These are phyloP conservation scores for Xylariaceae sp. DNA, from an alignment of 2,329 filamentous ascomycete genomes.

Conservation along the genomic window DNA sequence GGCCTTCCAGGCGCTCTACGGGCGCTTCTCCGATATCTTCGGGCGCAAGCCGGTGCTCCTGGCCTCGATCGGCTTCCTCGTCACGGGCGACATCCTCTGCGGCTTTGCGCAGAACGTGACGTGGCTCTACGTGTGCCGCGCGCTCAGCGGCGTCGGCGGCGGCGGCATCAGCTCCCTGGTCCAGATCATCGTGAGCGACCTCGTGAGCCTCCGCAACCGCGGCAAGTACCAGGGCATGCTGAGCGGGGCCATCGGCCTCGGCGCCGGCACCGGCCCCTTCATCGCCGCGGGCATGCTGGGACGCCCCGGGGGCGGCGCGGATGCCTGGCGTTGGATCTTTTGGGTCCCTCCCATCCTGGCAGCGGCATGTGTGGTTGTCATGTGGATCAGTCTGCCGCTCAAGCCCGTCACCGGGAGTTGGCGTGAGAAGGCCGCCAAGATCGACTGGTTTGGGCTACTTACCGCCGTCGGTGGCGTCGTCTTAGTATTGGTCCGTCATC, in stretches of 20 bases:
- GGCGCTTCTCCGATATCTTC: slow-evolving; percentile 31
- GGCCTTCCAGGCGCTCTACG: slow-evolving; percentile 32
- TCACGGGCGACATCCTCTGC: slow-evolving; percentile 26
- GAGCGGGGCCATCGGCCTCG: slow-evolving; percentile 38
- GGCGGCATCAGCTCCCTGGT: slow-evolving; percentile 31
- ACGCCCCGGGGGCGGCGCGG: not conserved
- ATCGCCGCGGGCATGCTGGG: slow-evolving; percentile 37
- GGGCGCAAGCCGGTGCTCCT: slow-evolving; percentile 31
- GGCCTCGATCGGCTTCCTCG: slow-evolving; percentile 24
- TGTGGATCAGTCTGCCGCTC: not conserved
- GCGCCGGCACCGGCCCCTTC: slow-evolving; percentile 43
- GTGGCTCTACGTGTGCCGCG: slow-evolving; percentile 32
- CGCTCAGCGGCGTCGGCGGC: slow-evolving; percentile 30
- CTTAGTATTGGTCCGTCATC: not conserved
- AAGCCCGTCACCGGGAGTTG: not conserved
- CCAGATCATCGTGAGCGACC: slow-evolving; percentile 28
- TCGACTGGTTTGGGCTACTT: not conserved
- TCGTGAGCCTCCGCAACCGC: slow-evolving; percentile 15
- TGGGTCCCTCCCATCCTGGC: not conserved
- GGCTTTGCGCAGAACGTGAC: slow-evolving; percentile 27
- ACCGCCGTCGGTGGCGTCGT: not conserved
- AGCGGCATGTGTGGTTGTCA: not conserved
- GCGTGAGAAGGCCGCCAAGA: not conserved
- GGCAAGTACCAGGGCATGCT: slow-evolving; percentile 38
- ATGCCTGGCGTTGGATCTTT: not conserved